Conservation (phyloP, 441 rosid genomes). For the Eugenia klotzschiana region DNA sequence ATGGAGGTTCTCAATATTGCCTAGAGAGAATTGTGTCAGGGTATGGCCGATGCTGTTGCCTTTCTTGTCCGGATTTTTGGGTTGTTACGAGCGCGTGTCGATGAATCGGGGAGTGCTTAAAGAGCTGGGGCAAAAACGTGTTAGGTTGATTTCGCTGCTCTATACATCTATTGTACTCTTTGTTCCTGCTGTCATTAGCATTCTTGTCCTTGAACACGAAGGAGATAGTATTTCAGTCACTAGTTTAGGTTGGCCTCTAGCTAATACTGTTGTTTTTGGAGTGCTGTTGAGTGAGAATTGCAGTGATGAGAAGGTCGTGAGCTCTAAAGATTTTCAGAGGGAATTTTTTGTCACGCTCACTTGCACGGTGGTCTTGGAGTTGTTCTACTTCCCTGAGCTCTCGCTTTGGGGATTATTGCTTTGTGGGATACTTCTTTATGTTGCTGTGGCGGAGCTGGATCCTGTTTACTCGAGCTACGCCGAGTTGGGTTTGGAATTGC, state of each 20-base stretch:
- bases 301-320: conserved; percentile 40
- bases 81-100: conserved; percentile 62
- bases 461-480: conserved; percentile 28
- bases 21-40: conserved; percentile 49
- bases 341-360: conserved; percentile 61
- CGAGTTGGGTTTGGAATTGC: conserved; percentile 47
- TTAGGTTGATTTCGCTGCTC: conserved; percentile 53
- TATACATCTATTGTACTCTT: conserved; percentile 48
- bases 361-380: conserved; percentile 62
- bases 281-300: conserved; percentile 70
- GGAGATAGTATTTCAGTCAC: conserved; percentile 33
- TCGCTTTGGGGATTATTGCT: conserved; percentile 74
- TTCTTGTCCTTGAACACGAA: conserved; percentile 27
- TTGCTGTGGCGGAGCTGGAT: conserved; percentile 61
- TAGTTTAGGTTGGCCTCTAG: conserved; percentile 75
- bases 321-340: conserved; percentile 46
- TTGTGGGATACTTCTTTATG: conserved; percentile 54
- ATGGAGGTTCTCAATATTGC: conserved; percentile 30
- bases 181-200: conserved; percentile 57
- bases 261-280: conserved; percentile 76
- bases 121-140: conserved; percentile 50
- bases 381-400: conserved; percentile 69
- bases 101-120: conserved; percentile 47
- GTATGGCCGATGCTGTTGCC: conserved; percentile 80
- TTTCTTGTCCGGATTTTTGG: conserved; percentile 66